Conservation (phyloP, 2,329 filamentous ascomycete genomes). For the Sclerotinia glacialis region DNA sequence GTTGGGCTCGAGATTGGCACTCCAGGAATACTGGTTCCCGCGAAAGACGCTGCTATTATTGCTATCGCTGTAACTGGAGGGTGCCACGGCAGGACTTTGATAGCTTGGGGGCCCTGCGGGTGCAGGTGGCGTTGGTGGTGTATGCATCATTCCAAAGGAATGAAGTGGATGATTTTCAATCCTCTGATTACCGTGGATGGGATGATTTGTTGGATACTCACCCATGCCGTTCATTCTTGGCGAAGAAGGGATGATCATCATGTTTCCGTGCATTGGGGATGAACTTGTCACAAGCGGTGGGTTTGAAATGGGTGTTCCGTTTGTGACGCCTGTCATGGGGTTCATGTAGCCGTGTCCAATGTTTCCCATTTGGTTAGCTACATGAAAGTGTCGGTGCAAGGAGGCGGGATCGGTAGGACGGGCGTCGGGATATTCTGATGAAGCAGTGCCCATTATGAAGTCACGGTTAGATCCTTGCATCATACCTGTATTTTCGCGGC, state of each 20-base stretch:
- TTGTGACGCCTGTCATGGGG: not conserved
- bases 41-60: not conserved
- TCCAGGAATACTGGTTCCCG: not conserved
- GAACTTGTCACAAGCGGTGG: not conserved
- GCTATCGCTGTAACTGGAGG: not conserved
- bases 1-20: not conserved
- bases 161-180: not conserved
- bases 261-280: not conserved
- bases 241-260: constrained; percentile 6
- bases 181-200: not conserved
- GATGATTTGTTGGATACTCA: not conserved
- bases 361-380: not conserved
- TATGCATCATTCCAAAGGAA: not conserved
- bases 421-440: not conserved
- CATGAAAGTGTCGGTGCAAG: not conserved
- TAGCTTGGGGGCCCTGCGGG: not conserved
- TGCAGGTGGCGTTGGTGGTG: not conserved
- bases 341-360: not conserved
- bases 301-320: not conserved
- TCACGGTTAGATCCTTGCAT: not conserved
- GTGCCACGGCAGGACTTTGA: not conserved
- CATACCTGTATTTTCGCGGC: not conserved
- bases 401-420: not conserved
- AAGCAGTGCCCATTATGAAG: not conserved
- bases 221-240: not conserved